These are phyloP conservation scores for Trichoderma simmonsii DNA, from an alignment of 2,329 filamentous ascomycete genomes.

Conservation along the genomic window DNA sequence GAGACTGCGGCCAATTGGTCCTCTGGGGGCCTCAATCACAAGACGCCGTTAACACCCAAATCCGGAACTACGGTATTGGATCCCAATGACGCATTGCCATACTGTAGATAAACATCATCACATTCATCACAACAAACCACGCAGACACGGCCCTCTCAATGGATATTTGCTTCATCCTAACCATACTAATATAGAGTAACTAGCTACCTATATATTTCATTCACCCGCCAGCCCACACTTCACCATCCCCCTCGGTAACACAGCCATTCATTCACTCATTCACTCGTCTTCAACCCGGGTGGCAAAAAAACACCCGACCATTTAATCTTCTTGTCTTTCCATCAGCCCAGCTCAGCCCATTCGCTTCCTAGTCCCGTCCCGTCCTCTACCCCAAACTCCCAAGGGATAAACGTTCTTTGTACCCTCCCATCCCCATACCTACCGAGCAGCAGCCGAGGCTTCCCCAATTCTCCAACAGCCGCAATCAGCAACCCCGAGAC, in stretches of 20 bases:
- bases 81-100: background rate
- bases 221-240: background rate
- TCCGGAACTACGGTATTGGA: background rate
- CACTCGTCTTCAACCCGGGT: background rate
- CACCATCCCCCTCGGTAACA: background rate
- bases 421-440: background rate
- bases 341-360: background rate
- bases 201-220: too few species aligned
- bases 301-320: background rate
- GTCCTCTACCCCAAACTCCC: background rate
- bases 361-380: background rate
- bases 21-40: background rate
- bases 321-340: too few species aligned
- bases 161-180: background rate
- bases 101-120: background rate
- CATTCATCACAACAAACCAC: background rate
- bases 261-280: background rate
- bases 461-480: background rate
- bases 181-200: background rate
- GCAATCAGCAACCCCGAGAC: slow-evolving; percentile 6
- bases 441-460: background rate
- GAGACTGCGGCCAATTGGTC: background rate
- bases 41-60: background rate
- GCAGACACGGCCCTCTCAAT: background rate
- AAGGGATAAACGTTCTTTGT: background rate